Evolutionary conservation across 345 rosid species (phyloP), one percentile per base, ranked within the genome.

Genomic region (Ceriops tagal): DNA sequence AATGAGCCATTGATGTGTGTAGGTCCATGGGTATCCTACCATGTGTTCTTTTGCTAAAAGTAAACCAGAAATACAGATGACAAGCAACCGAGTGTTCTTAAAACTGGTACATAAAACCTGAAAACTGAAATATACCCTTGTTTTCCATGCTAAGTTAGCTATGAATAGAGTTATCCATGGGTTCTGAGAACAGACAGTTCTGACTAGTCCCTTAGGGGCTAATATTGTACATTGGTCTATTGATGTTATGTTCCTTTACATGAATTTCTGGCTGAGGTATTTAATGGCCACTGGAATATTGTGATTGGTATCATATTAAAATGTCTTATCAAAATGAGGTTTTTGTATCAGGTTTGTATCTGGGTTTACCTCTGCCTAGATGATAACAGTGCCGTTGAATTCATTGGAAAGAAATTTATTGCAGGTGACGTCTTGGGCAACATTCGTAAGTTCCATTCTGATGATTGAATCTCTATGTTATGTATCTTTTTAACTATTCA

Each of bases 281-380:
- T 9, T 43, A 15, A 43, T 13, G 49, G 49, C 49, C 16, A 43
- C 19, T 13, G 5, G 49, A 43, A 43, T 39, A 3, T 43, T 11
- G 18, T 43, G 4, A 43, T 43, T 43, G 32, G 1, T 28, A 15
- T 26, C 28, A n/a, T 55, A 10, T 64, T 34, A 31, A 69, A 74
- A 7, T 35, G n/a, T 10, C 47, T 79, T 76, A 56, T 63, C 55
- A 15, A 27, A 60, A 57, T 67, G 75, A 66, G 47, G 52, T 75
- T 53, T 62, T 76, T 73, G 39, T 53, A 65, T 73, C 92, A 96
- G 99, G 79, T 83, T 80, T 83, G 88, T 81, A 82, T 96, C 78
- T 96, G 99, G 98, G 75, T 78, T 37, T 87, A 79, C 80, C 86
- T 92, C 67, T 96, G 97, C 96, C 65, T 90, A 56, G 75, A 90